Conservation (phyloP, 1,284 basidiomycete genomes). For the Schizophyllum amplum region DNA sequence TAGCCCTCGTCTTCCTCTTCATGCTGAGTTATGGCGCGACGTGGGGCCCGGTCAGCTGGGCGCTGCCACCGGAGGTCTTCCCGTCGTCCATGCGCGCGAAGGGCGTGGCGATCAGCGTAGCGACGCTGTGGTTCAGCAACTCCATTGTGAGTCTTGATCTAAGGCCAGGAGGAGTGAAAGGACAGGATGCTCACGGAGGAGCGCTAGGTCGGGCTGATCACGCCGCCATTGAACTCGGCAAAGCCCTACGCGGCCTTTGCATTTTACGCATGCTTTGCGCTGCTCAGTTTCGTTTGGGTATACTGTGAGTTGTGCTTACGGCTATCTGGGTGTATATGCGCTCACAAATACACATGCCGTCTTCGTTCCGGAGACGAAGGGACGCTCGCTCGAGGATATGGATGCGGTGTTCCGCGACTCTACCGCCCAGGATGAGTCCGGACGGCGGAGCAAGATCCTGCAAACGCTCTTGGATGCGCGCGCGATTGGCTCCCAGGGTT, state of each 20-base stretch:
- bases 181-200: too few relatives aligned
- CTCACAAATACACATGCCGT: neutral
- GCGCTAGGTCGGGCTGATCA: neutral
- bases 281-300: neutral
- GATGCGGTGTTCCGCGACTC: slow-evolving; percentile 69
- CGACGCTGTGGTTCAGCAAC: slow-evolving; percentile 52
- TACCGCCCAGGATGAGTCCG: too few relatives aligned
- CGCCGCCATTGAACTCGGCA: neutral
- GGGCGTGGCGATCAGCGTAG: slow-evolving; percentile 57
- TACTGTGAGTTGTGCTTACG: neutral
- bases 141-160: slow-evolving; percentile 25
- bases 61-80: slow-evolving; percentile 55
- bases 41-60: slow-evolving; percentile 62
- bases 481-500: too few relatives aligned
- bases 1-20: slow-evolving; percentile 32
- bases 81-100: slow-evolving; percentile 60
- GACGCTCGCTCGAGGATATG: slow-evolving; percentile 70
- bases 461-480: too few relatives aligned
- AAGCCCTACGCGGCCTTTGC: neutral
- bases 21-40: slow-evolving; percentile 38
- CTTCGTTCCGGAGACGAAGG: slow-evolving; percentile 64
- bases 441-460: too few relatives aligned
- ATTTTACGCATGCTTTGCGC: neutral
- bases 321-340: neutral
- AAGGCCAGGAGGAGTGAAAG: too few relatives aligned